Conservation (phyloP, 805 yeast genomes). For the Zygoascus tannicola region DNA sequence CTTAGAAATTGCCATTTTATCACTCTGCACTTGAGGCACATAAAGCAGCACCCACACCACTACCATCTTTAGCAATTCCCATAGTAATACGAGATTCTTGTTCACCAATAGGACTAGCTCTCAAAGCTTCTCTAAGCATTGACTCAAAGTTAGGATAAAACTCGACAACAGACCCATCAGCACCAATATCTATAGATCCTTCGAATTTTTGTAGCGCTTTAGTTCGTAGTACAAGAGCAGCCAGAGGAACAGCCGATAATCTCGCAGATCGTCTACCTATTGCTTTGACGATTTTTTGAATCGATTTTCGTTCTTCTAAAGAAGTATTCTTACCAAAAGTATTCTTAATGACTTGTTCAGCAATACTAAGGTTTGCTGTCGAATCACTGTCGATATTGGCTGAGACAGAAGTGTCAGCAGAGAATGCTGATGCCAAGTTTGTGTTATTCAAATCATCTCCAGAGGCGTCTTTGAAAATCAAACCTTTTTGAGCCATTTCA, state of each 20-base stretch:
- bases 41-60: slow-evolving; percentile 95
- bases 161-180: slow-evolving; percentile 92
- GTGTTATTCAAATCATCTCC: slow-evolving; percentile 15
- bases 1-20: no score
- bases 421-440: slow-evolving; percentile 56
- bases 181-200: slow-evolving; percentile 82
- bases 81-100: slow-evolving; percentile 68
- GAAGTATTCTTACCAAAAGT: slow-evolving; percentile 58
- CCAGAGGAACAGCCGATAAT: slow-evolving; percentile 79
- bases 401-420: slow-evolving; percentile 71
- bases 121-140: slow-evolving; percentile 69
- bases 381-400: slow-evolving; percentile 82
- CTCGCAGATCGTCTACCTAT: slow-evolving; percentile 85
- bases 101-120: slow-evolving; percentile 44
- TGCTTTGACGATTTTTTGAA: slow-evolving; percentile 66
- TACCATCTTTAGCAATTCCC: slow-evolving; percentile 86
- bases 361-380: slow-evolving; percentile 44
- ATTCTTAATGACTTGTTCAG: slow-evolving; percentile 25
- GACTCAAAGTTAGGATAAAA: slow-evolving; percentile 85
- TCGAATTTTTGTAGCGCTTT: slow-evolving; percentile 56
- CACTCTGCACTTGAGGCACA: slow-evolving; percentile 50
- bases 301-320: slow-evolving; percentile 58
- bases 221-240: slow-evolving; percentile 65
- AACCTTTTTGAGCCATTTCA: slow-evolving; percentile 48
- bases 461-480: slow-evolving; percentile 36